Base-by-base conservation (phyloP, 139 green algal species). In the Tetradesmus obliquus region DNA sequence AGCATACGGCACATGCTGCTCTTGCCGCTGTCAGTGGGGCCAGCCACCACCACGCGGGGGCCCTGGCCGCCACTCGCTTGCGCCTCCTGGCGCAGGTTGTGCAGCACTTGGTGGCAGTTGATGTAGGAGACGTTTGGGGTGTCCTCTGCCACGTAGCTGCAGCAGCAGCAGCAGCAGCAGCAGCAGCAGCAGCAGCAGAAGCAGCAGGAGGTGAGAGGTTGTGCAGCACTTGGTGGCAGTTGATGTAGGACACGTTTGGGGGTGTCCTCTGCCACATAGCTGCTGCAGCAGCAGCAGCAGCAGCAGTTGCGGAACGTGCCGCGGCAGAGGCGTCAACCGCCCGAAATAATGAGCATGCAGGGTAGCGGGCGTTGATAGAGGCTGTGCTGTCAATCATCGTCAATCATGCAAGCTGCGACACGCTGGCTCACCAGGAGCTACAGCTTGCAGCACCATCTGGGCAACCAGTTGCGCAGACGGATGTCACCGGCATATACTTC, bases 21-120 rank as follows among this genome's bases (percentile, higher is more conserved):
- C 92, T 99, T 99, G 74, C 97, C 97, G 1, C 94, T 93, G 95
- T 99, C 98, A 13, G 94, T 97, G 7, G 97, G 98, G 0, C 98
- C 98, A 10, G 98, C 95, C 53, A 99, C 87, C 74, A 97, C 82
- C 2, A 96, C 91, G n/a, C 93, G 84, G 0, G 96, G 96, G 1
- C 96, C 96, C 15, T 88, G 84, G 54, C 10, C n/a, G 5, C 3
- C 71, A 6, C 62, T 32, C 45, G 82, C 79, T n/a, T 93, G 87
- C 2, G 88, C 91, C 53, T 94, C 76, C 2, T 93, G 20, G 6
- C 96, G 93, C 58, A 93, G 88, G 20, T 94, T 93, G 55, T 97
- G 91, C 45, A 99, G 90, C 1, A 92, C 87, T 0, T 96, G 93
- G 91, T 99, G 98, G 24, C 95, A 86, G 84, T 98, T 98, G 51